phyloP scores from a whole-genome alignment of 2,329 filamentous ascomycete species.

The Fusarium devonianum region DNA sequence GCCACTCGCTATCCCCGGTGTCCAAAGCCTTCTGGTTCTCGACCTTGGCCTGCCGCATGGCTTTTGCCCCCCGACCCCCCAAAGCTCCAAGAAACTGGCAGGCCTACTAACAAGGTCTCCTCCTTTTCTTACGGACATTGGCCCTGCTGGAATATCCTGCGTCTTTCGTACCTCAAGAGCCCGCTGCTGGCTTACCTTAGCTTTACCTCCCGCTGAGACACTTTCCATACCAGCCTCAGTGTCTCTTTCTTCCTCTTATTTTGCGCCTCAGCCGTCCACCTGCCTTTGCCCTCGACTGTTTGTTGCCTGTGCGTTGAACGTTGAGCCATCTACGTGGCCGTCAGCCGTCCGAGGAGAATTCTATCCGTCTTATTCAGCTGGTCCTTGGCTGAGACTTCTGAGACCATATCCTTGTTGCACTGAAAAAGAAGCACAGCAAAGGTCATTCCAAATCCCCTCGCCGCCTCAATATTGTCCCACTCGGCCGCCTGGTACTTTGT shows the following conservation, averaged over 20 bases:
- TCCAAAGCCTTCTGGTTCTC: conserved; percentile 30
- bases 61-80: conserved; percentile 31
- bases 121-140: conserved; percentile 28
- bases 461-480: conserved; percentile 14
- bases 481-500: conserved; percentile 2
- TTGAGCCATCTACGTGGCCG: conserved; percentile 23
- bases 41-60: conserved; percentile 23
- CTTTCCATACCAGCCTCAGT: conserved; percentile 3
- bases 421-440: conserved; percentile 26
- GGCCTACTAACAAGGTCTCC: conserved; percentile 15
- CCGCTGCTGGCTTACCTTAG: too few relatives aligned
- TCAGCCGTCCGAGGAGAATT: conserved; percentile 14
- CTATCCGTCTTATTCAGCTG: background rate
- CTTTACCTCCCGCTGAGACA: too few relatives aligned
- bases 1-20: conserved; percentile 32
- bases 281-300: background rate
- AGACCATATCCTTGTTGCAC: conserved; percentile 34
- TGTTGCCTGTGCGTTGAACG: conserved; percentile 15
- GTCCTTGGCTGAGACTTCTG: conserved; percentile 26
- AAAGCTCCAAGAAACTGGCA: conserved; percentile 25
- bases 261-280: background rate
- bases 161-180: conserved; percentile 23
- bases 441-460: conserved; percentile 16
- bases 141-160: conserved; percentile 18
- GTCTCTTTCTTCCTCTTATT: conserved; percentile 3